Evolutionary conservation across 345 rosid species (phyloP), one percentile per base, ranked within the genome.

Genomic region (Ailanthus altissimus): DNA sequence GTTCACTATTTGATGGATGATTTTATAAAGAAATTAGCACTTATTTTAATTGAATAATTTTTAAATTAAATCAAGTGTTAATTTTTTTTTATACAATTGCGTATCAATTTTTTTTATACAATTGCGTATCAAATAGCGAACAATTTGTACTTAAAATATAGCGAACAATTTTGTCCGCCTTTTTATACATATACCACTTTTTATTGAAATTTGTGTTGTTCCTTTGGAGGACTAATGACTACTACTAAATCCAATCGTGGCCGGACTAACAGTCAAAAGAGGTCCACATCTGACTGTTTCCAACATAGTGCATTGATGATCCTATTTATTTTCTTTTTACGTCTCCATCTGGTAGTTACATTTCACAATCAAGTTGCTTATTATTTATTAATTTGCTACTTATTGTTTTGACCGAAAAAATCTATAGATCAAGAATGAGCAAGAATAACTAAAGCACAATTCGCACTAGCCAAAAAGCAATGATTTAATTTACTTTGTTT

Each of bases 261-360:
- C 15, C 28, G 38, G 40, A 68, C 8, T 32, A 32, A 59, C 71
- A n/a, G 50, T 67, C 61, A 25, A 47, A 28, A 74, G 66, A 62
- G 77, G 80, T 72, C 78, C 78, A 42, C 71, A 18, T 49, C 63
- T 51, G 28, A 56, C 26, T 70, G 72, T 54, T 18, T 14, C 20
- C 15, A 12, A 42, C 46, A 16, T n/a, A 15, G 25, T 25, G 62
- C 49, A 50, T 18, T 42, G 46, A 53, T 26, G 11, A 46, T n/a
- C 3, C 0, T 50, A 2, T 14, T 32, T 32, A 15, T 46, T 9
- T n/a, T n/a, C n/a, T n/a, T 62, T 20, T 20, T 8, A 50, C 25
- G 68, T 80, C 77, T 64, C 76, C 47, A 45, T 70, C 67, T 0
- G 73, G 76, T 42, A 26, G 79, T 64, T 80, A 61, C 54, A 56